Evolutionary conservation across 2,329 filamentous ascomycete genomes (phyloP).

Genomic region (Ambrosiella xylebori): DNA sequence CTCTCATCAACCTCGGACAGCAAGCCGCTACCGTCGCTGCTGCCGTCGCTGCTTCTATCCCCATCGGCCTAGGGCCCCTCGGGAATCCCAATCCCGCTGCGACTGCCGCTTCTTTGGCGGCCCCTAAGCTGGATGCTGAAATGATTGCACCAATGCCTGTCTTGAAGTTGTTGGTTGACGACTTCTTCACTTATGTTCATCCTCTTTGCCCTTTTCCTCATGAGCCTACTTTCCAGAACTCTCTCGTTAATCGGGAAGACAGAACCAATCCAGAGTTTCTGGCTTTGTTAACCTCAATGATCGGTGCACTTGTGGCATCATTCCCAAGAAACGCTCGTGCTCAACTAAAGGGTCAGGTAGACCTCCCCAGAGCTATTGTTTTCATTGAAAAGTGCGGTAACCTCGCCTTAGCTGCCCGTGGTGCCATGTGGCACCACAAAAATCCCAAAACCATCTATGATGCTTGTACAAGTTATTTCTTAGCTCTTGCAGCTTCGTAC

Average conservation of each 20-base stretch:
- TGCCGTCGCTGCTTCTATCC: background rate
- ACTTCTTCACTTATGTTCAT: slow-evolving; percentile 72
- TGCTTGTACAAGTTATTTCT: slow-evolving; percentile 58
- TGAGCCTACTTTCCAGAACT: slow-evolving; percentile 57
- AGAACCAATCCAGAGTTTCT: slow-evolving; percentile 49
- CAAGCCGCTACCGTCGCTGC: background rate
- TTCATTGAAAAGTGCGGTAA: slow-evolving; percentile 55
- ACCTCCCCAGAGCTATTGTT: slow-evolving; percentile 50
- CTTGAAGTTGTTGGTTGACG: slow-evolving; percentile 53
- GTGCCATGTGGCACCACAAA: slow-evolving; percentile 32
- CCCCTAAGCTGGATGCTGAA: slow-evolving; percentile 37
- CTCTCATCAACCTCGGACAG: slow-evolving; percentile 5
- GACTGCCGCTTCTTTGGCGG: background rate
- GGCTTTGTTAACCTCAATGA: slow-evolving; percentile 56
- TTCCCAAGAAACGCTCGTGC: slow-evolving; percentile 55
- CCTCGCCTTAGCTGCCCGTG: slow-evolving; percentile 50
- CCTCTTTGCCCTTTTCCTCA: slow-evolving; percentile 63
- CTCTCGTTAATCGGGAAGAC: slow-evolving; percentile 50
- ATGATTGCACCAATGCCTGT: slow-evolving; percentile 53
- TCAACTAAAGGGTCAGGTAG: slow-evolving; percentile 49
- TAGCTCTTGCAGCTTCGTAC: slow-evolving; percentile 50
- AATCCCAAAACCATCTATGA: slow-evolving; percentile 33
- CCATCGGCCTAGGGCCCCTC: slow-evolving; percentile 1
- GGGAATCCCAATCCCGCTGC: background rate
- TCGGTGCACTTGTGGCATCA: slow-evolving; percentile 54